Conservation (phyloP, 345 rosid genomes). For the Salix exigua region DNA sequence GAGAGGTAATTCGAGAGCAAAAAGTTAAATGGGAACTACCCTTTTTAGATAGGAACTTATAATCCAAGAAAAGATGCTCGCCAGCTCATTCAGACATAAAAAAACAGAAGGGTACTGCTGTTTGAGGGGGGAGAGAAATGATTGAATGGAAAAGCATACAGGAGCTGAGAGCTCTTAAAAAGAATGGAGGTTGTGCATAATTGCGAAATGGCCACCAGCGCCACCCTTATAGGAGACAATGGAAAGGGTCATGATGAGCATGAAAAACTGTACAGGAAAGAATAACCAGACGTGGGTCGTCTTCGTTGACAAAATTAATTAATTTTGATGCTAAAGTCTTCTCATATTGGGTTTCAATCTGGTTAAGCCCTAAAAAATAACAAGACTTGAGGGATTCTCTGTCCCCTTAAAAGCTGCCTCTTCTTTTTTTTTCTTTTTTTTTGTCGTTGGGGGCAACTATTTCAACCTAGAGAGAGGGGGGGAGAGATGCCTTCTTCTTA, state of each 20-base stretch:
- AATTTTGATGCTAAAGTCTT: conserved; percentile 14
- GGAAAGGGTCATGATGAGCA: conserved; percentile 9
- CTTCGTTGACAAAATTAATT: conserved; percentile 30
- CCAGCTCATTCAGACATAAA: conserved; percentile 36
- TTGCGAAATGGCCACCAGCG: conserved; percentile 18
- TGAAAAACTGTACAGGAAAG: not conserved
- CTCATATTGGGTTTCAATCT: conserved; percentile 7
- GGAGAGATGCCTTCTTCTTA: conserved; percentile 17
- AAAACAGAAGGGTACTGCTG: conserved; percentile 22
- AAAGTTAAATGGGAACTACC: conserved; percentile 1
- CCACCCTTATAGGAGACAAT: conserved; percentile 25
- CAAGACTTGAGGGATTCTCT: conserved; percentile 26
- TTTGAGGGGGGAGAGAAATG: conserved; percentile 33
- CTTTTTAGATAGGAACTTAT: conserved; percentile 17
- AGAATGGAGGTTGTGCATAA: conserved; percentile 4
- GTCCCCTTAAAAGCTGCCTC: conserved; percentile 41
- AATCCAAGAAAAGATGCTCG: conserved; percentile 33
- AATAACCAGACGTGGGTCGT: conserved; percentile 36
- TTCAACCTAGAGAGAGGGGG: not conserved
- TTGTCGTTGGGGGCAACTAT: conserved; percentile 43
- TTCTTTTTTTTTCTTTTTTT: too few species aligned
- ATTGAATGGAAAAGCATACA: conserved; percentile 24
- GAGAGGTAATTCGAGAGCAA: not conserved
- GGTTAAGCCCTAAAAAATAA: not conserved
- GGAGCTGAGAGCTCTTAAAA: not conserved